These are phyloP conservation scores for Conticribra guillardii DNA, from an alignment of 108 stramenopile species.

Conservation along the genomic window DNA sequence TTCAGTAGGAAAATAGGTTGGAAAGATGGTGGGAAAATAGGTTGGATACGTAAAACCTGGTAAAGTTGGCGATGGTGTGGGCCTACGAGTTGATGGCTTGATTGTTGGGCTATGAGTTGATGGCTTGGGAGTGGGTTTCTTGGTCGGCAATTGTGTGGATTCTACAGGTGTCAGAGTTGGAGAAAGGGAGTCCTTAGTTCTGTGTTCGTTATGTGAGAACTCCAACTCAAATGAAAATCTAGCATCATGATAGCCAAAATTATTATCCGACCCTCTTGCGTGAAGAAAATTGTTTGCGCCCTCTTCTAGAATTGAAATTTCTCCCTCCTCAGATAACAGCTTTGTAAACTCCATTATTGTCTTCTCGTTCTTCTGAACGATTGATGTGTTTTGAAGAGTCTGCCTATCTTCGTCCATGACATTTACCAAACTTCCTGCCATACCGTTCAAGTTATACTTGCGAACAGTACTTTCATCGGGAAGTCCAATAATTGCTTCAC, in stretches of 20 bases:
- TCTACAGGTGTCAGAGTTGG: neutral
- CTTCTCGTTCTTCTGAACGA: conserved; percentile 23
- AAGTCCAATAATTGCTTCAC: conserved; percentile 53
- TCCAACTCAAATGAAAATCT: conserved; percentile 20
- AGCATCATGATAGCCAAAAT: conserved; percentile 39
- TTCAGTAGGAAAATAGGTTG: neutral
- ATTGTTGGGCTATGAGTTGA: neutral
- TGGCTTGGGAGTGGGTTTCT: neutral
- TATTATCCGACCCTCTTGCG: conserved; percentile 46
- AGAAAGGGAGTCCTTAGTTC: too few species aligned
- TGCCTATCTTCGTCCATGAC: conserved; percentile 14
- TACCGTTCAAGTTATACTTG: conserved; percentile 32
- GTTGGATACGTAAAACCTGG: neutral
- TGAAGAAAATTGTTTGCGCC: conserved; percentile 47
- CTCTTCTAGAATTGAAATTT: conserved; percentile 40
- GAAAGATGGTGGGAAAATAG: neutral
- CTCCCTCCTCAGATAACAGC: conserved; percentile 35
- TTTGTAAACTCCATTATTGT: conserved; percentile 39
- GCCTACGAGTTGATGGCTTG: neutral
- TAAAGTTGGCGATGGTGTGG: neutral
- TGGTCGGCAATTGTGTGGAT: neutral
- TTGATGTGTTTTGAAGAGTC: conserved; percentile 24
- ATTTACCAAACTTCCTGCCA: neutral
- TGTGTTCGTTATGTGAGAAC: neutral
- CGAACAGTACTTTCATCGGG: conserved; percentile 22